Base-by-base conservation (phyloP, 805 yeast genomes). In the Blastobotrys muscicola region DNA sequence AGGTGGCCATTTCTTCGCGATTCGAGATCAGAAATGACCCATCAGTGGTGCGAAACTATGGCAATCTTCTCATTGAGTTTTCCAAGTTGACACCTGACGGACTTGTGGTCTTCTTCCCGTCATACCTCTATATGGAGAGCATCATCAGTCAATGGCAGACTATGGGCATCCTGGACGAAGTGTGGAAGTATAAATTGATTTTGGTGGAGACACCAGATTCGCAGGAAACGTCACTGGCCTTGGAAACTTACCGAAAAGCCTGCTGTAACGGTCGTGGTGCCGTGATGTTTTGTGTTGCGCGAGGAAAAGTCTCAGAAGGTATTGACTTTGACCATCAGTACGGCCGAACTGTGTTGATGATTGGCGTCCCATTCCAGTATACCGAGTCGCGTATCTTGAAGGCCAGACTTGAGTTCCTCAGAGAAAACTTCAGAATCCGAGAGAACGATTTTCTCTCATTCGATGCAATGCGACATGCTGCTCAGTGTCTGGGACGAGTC, bases 381-480 rank as follows among this genome's bases (percentile, higher is more conserved):
- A 92, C 99, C 0, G 98, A 92, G 60, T 89, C 97, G 3, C 78
- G 97, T 57, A 92, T 92, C 50, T 69, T 92, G 55, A 92, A 92
- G 55, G 98, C 99, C 0, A 74, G 99, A 41, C 68, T 92, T 37
- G 98, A 92, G 64, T 92, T 92, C 56, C 64, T 92, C 60, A 71
- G 97, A 51, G 97, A 92, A 59, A 89, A 87, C 56, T 90, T 77
- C 60, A 94, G 87, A 55, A 90, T 92, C 44, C 74, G 86, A 50
- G 98, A 92, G 57, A 87, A 85, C 58, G 98, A 92, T 57, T 92
- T 92, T 59, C 61, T 92, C 33, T 89, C 97, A 8, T 92, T 92
- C 71, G 99, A 92, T 65, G 99, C 99, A 10, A 92, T 92, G 98
- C 78, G 99, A 59, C 99, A 92, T 66, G 99, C 97, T 3, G 97